A percentile compares a stretch with the other conserved stretches of the same genome.
Conservation (phyloP, 2,329 filamentous ascomycete species). For the Sclerotinia subarctica region DNA sequence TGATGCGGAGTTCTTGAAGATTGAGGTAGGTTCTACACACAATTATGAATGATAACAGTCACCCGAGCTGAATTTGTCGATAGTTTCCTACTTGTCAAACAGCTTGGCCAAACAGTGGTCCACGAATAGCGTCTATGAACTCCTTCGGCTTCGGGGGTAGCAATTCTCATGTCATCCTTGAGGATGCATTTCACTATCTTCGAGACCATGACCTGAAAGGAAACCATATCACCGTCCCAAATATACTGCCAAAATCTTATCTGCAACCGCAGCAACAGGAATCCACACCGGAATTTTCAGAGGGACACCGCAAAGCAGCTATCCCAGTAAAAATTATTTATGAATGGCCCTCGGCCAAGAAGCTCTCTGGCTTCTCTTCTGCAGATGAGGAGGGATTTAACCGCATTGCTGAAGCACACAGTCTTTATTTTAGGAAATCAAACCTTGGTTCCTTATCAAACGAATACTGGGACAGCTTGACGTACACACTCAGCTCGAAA, state of each 20-base stretch:
- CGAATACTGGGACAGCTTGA: slow-evolving; percentile 20
- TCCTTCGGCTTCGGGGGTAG: slow-evolving; percentile 24
- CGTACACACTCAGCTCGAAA: slow-evolving; percentile 19
- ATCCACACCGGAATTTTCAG: not conserved
- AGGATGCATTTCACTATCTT: slow-evolving; percentile 17
- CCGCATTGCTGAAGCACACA: not conserved
- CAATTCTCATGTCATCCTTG: slow-evolving; percentile 24
- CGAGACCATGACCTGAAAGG: not conserved
- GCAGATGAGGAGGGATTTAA: slow-evolving; percentile 1
- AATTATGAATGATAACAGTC: too few relatives aligned
- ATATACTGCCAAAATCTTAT: not conserved
- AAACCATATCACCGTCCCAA: not conserved
- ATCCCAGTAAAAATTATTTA: not conserved
- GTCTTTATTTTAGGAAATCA: not conserved
- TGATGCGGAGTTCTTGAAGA: too few relatives aligned
- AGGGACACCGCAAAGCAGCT: not conserved
- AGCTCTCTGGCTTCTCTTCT: not conserved
- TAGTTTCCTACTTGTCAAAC: not conserved
- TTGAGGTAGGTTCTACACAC: too few relatives aligned
- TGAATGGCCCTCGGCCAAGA: not conserved
- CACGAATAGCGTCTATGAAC: slow-evolving; percentile 16
- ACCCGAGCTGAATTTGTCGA: not conserved
- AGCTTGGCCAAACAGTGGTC: slow-evolving; percentile 14
- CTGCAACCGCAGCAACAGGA: not conserved
- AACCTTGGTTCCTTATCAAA: too few relatives aligned